phyloP scores from a whole-genome alignment of 768 basidiomycete genomes.

The Suillus alpinus region DNA sequence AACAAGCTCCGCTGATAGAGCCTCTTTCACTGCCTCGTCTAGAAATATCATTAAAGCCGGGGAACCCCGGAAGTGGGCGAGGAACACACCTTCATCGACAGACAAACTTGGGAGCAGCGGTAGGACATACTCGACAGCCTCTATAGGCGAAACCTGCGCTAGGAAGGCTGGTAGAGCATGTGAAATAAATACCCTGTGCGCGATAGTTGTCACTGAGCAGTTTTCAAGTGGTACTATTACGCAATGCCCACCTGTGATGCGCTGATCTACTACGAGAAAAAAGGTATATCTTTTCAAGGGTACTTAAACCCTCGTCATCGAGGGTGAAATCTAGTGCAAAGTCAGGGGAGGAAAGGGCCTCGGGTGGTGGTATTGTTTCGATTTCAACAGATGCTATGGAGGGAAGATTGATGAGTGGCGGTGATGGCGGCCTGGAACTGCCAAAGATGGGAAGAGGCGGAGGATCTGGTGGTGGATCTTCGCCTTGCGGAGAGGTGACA shows the following conservation, averaged over 20 bases:
- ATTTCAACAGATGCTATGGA: constrained; percentile 24
- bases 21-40: constrained; percentile 90
- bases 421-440: constrained; percentile 22
- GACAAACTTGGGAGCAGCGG: constrained; percentile 86
- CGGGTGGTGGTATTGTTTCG: constrained; percentile 24
- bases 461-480: constrained; percentile 29
- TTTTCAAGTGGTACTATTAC: constrained; percentile 18
- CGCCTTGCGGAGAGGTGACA: constrained; percentile 37
- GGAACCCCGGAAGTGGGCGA: constrained; percentile 1
- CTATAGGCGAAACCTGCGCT: constrained; percentile 71
- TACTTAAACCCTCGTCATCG: constrained; percentile 79
- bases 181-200: constrained; percentile 71
- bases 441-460: constrained; percentile 17
- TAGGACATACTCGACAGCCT: constrained; percentile 90
- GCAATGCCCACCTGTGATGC: constrained; percentile 46
- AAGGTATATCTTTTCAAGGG: constrained; percentile 90
- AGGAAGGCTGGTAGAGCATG: constrained; percentile 81
- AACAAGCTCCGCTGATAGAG: constrained; percentile 76
- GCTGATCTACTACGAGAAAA: constrained; percentile 75
- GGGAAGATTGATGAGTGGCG: constrained; percentile 21
- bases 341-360: constrained; percentile 27
- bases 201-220: background rate
- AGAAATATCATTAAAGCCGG: constrained; percentile 12
- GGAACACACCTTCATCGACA: constrained; percentile 72
- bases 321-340: constrained; percentile 39